Evolutionary conservation across 495 filamentous ascomycete species (phyloP).

Genomic region (Podospora sp.): DNA sequence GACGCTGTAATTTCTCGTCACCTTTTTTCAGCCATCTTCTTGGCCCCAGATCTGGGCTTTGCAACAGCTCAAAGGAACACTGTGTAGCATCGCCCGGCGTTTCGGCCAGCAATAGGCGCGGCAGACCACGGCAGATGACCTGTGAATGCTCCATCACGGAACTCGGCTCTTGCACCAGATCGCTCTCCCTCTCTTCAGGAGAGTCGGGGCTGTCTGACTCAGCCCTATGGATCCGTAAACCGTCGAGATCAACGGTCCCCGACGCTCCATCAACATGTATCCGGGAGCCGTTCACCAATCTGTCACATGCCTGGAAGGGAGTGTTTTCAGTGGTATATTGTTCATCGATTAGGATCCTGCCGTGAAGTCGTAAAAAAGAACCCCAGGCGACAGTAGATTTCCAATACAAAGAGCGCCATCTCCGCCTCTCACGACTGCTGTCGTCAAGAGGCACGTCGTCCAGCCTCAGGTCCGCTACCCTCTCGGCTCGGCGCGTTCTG

Average conservation of each 20-base stretch:
- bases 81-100: constrained; percentile 16
- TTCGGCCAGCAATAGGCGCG: constrained; percentile 8
- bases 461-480: not conserved
- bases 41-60: not conserved
- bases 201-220: not conserved
- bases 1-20: constrained; percentile 22
- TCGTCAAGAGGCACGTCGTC: not conserved
- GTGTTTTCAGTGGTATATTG: constrained; percentile 24
- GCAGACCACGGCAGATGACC: not conserved
- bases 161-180: not conserved
- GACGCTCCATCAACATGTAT: too few relatives aligned
- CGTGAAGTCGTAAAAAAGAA: constrained; percentile 46
- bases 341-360: constrained; percentile 45
- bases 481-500: constrained; percentile 7
- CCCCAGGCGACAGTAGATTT: constrained; percentile 26
- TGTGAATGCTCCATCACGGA: not conserved
- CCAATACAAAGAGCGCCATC: not conserved
- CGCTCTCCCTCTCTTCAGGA: not conserved
- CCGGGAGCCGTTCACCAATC: not conserved
- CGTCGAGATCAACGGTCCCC: too few relatives aligned
- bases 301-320: not conserved
- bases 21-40: not conserved
- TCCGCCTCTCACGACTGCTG: constrained; percentile 4
- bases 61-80: not conserved
- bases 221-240: constrained; percentile 7